Evolutionary conservation across 1,284 basidiomycete genomes (phyloP).

Genomic region (Ustilago vetiveriae): DNA sequence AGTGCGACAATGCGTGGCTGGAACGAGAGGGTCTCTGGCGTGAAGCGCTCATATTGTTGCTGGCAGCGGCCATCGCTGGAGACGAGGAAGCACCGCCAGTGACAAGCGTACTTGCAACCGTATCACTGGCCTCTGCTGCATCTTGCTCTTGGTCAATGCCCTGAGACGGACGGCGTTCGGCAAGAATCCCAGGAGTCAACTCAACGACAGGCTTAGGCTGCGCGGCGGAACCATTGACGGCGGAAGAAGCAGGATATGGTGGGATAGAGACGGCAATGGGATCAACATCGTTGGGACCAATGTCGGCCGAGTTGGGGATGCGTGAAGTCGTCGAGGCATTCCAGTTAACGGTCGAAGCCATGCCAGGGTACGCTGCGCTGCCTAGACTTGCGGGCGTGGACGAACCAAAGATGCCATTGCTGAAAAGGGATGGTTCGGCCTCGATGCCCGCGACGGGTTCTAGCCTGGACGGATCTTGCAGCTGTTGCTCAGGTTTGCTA

Average conservation of each 20-base stretch:
- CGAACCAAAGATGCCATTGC: slow-evolving; percentile 30
- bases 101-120: slow-evolving; percentile 13
- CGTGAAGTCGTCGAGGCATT: slow-evolving; percentile 3
- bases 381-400: background rate
- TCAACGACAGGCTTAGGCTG: slow-evolving; percentile 11
- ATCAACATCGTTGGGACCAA: slow-evolving; percentile 26
- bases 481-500: slow-evolving; percentile 19
- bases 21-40: slow-evolving; percentile 24
- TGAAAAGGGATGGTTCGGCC: slow-evolving; percentile 10
- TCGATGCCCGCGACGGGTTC: slow-evolving; percentile 7
- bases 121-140: slow-evolving; percentile 25
- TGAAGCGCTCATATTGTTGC: slow-evolving; percentile 10
- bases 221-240: slow-evolving; percentile 6
- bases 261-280: slow-evolving; percentile 12
- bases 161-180: slow-evolving; percentile 28
- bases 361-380: slow-evolving; percentile 23
- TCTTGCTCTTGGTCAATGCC: slow-evolving; percentile 56
- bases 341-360: slow-evolving; percentile 41
- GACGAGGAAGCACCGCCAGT: background rate
- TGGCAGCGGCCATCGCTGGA: background rate
- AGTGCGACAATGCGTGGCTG: slow-evolving; percentile 45
- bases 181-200: slow-evolving; percentile 8
- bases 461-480: background rate
- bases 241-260: slow-evolving; percentile 19
- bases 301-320: background rate